Evolutionary conservation across 805 yeast genomes (phyloP).

Genomic region (Saccharomycopsis fermentans): DNA sequence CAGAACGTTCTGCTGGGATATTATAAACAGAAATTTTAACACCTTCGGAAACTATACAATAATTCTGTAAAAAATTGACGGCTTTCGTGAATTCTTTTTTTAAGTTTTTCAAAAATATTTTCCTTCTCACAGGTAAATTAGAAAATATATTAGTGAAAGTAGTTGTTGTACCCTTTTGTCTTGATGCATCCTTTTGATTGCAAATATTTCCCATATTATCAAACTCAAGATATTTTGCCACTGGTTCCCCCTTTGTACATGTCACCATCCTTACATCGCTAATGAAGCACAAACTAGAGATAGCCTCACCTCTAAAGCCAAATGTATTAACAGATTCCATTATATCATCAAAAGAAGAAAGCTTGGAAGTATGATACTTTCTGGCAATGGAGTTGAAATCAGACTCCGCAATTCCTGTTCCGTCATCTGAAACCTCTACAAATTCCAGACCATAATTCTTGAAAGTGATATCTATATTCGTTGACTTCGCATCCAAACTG

Average conservation of each 20-base stretch:
- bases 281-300: slow-evolving; percentile 58
- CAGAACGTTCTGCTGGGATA: slow-evolving; percentile 32
- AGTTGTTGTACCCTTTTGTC: slow-evolving; percentile 64
- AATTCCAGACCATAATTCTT: slow-evolving; percentile 64
- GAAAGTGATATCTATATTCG: slow-evolving; percentile 57
- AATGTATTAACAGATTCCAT: slow-evolving; percentile 37
- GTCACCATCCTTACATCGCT: slow-evolving; percentile 40
- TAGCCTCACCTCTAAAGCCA: slow-evolving; percentile 79
- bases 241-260: slow-evolving; percentile 40
- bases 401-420: slow-evolving; percentile 45
- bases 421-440: slow-evolving; percentile 61
- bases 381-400: slow-evolving; percentile 48
- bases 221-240: slow-evolving; percentile 46
- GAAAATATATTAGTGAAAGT: slow-evolving; percentile 49
- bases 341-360: slow-evolving; percentile 46
- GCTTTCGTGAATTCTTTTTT: slow-evolving; percentile 67
- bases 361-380: slow-evolving; percentile 62
- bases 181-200: slow-evolving; percentile 33
- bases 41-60: slow-evolving; percentile 49
- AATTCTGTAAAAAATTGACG: slow-evolving; percentile 52
- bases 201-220: slow-evolving; percentile 44
- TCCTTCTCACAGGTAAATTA: slow-evolving; percentile 71
- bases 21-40: slow-evolving; percentile 56
- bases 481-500: slow-evolving; percentile 68
- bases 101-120: slow-evolving; percentile 55